Conservation (phyloP, 2,329 filamentous ascomycete genomes). For the Aureobasidium sp. region DNA sequence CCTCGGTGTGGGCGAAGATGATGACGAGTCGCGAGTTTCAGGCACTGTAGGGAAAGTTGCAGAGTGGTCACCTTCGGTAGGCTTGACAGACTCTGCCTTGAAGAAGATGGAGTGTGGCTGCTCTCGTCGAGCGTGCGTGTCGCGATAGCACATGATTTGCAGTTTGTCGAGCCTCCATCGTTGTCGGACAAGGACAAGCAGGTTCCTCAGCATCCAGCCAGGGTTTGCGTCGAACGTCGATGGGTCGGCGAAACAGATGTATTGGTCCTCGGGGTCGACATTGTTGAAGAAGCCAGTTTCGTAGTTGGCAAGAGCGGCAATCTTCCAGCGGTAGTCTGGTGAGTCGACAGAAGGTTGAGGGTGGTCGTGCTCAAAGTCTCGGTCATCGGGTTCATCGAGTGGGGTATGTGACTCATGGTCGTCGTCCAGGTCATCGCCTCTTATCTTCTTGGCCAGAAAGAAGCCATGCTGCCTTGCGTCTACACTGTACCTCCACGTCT, state of each 20-base stretch:
- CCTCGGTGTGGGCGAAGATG: constrained; percentile 22
- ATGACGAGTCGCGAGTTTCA: constrained; percentile 2
- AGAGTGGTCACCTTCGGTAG: background rate
- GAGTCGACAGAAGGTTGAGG: constrained; percentile 39
- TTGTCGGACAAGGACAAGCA: constrained; percentile 76
- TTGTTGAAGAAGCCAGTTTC: constrained; percentile 82
- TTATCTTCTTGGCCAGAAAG: constrained; percentile 80
- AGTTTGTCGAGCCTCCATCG: constrained; percentile 70
- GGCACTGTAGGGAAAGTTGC: constrained; percentile 17
- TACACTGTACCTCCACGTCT: constrained; percentile 78
- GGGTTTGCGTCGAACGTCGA: constrained; percentile 84
- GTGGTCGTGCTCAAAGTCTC: constrained; percentile 31
- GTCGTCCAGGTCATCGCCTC: constrained; percentile 26
- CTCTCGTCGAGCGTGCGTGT: constrained; percentile 69
- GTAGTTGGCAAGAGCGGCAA: constrained; percentile 68
- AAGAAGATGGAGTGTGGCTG: constrained; percentile 77
- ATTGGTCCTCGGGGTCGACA: constrained; percentile 65
- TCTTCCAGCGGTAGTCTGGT: constrained; percentile 66
- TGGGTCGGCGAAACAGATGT: constrained; percentile 82
- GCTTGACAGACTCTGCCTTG: constrained; percentile 44
- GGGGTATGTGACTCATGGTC: constrained; percentile 25
- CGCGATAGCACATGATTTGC: constrained; percentile 85
- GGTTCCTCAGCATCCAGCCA: constrained; percentile 87
- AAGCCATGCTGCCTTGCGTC: constrained; percentile 87
- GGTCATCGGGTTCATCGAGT: constrained; percentile 23